Evolutionary conservation across 148 eudicot genomes (phyloP), one percentile per base, ranked within the genome.

Genomic region (Cornus kousa): DNA sequence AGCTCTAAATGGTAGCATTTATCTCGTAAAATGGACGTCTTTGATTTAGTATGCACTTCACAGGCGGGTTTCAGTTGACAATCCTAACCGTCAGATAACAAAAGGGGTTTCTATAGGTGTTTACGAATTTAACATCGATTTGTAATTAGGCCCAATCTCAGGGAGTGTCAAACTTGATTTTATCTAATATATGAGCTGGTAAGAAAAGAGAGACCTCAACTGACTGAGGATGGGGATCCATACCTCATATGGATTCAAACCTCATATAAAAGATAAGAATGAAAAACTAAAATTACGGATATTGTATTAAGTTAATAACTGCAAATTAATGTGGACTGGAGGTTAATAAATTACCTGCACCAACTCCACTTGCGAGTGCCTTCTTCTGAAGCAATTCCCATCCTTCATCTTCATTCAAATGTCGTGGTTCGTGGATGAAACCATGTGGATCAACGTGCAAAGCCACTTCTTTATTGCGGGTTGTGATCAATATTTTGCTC

Each of bases 301-400:
- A 43, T 43, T 43, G 48, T 43, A 53, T 13, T 53, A 53, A 16
- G 19, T 53, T 43, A 53, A 53, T 53, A 53, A 16, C 59, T 53
- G 59, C 59, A 12, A 11, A 53, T 11, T 53, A 53, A 53, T 53
- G 14, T 53, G 59, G 17, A 12, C 7, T 43, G 48, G 48, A 43
- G 48, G 48, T 4, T 6, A 7, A 43, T 43, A 14, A 53, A 20
- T 57, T 53, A 67, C 73, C 74, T 33, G n/a, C 17, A 0, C 48
- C 48, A 43, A 9, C 48, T 43, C 8, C 8, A 43, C 23, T 76
- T 9, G 65, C 35, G 1, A 78, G 50, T 20, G 86, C 81, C 67
- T 86, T 79, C 75, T 68, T 82, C 6, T 64, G 31, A 24, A 88
- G 79, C 17, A 86, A 53, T 37, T 81, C 78, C 89, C 87, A 88